These are phyloP conservation scores for Thuidium tamariscinum DNA, from an alignment of 225 moss, liverwort and hornwort species.

Conservation along the genomic window DNA sequence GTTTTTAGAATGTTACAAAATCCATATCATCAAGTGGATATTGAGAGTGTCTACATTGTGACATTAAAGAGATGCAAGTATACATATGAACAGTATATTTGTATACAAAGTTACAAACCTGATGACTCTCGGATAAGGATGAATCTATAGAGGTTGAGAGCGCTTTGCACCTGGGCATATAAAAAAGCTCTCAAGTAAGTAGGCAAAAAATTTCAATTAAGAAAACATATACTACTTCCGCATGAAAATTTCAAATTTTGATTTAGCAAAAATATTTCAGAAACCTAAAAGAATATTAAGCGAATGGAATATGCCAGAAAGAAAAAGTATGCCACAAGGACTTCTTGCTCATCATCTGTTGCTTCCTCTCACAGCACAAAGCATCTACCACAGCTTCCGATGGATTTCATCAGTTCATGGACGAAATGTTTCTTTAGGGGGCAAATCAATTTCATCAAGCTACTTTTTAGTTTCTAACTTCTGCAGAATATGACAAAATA, in stretches of 20 bases:
- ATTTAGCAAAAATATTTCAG: not conserved
- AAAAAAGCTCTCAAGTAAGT: not conserved
- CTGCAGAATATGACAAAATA: not conserved
- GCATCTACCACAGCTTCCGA: not conserved
- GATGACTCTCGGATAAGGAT: constrained; percentile 69
- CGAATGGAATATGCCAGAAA: not conserved
- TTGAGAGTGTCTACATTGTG: not conserved
- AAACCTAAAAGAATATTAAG: not conserved
- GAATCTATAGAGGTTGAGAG: constrained; percentile 83
- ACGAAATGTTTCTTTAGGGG: not conserved
- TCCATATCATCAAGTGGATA: not conserved
- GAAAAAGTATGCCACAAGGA: not conserved
- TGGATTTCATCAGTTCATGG: not conserved
- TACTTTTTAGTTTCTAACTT: not conserved
- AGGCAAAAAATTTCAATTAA: not conserved
- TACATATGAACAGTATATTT: not conserved
- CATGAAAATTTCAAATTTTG: not conserved
- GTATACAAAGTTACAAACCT: constrained; percentile 46
- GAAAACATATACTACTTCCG: not conserved
- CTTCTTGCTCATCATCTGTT: not conserved
- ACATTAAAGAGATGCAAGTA: not conserved
- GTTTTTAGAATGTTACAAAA: not conserved
- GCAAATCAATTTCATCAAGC: too few relatives aligned
- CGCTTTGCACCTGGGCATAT: constrained; percentile 46
- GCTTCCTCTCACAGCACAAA: not conserved